Evolutionary conservation across 768 basidiomycete species (phyloP).

Genomic region (Leccinum ochraceum): DNA sequence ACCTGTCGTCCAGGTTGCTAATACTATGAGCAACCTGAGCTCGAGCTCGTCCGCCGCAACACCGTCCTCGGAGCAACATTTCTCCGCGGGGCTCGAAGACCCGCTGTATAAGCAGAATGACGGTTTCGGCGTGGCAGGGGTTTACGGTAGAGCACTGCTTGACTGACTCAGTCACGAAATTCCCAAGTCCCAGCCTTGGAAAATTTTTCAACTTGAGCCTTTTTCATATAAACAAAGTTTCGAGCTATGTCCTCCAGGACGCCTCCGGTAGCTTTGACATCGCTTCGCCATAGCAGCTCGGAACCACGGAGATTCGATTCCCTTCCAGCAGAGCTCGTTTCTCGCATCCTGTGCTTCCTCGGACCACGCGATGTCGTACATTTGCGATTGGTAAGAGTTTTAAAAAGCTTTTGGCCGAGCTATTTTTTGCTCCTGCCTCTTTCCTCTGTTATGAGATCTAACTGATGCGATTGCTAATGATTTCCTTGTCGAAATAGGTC

Average conservation of each 20-base stretch:
- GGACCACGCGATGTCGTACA: neutral
- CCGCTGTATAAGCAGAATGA: neutral
- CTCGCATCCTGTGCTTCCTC: neutral
- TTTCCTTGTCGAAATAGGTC: conserved; percentile 2
- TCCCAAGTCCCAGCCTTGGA: neutral
- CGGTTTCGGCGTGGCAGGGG: neutral
- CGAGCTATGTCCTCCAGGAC: neutral
- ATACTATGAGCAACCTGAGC: neutral
- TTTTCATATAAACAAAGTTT: neutral
- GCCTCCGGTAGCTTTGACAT: neutral
- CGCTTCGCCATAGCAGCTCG: neutral
- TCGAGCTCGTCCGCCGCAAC: neutral
- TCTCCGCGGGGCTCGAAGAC: neutral
- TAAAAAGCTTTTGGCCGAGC: neutral
- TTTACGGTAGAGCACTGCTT: neutral
- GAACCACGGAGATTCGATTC: neutral
- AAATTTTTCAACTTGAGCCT: neutral
- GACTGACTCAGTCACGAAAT: neutral
- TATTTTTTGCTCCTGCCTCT: neutral
- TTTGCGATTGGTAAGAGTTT: neutral
- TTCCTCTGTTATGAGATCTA: neutral
- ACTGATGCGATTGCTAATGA: neutral
- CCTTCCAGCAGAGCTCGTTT: neutral
- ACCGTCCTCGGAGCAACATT: neutral
- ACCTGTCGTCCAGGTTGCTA: neutral